phyloP scores from a whole-genome alignment of 805 yeast species.

The Metschnikowia hibisci region DNA sequence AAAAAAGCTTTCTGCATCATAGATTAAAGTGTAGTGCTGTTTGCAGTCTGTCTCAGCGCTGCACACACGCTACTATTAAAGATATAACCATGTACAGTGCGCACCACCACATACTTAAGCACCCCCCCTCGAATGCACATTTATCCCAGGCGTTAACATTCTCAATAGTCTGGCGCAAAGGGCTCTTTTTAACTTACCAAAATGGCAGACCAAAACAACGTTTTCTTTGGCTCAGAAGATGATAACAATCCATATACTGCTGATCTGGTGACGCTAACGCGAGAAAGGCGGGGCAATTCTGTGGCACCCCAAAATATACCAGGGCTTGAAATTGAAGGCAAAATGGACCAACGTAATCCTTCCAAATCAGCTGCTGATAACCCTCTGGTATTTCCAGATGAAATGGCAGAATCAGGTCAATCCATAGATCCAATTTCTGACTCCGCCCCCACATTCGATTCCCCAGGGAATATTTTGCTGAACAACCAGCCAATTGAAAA shows the following conservation, averaged over 20 bases:
- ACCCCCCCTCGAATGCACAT: constrained; percentile 3
- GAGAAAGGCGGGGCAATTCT: constrained; percentile 4
- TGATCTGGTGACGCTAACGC: constrained; percentile 4
- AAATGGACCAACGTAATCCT: too few species aligned
- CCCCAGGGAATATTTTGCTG: neutral
- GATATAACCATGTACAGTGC: neutral
- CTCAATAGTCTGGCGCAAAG: neutral
- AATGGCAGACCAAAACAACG: constrained; percentile 2
- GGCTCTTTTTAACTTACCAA: neutral
- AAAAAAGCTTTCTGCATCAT: too few species aligned
- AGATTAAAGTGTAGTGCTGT: too few species aligned
- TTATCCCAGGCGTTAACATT: neutral
- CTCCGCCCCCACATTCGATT: constrained; percentile 2
- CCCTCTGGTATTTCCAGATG: neutral
- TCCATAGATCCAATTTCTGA: neutral
- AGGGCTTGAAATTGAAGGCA: too few species aligned
- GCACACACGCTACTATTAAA: neutral
- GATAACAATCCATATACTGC: constrained; percentile 30
- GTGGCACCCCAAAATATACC: neutral
- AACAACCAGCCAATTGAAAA: neutral
- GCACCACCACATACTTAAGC: neutral
- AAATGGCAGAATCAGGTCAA: neutral
- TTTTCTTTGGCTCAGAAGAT: constrained; percentile 24
- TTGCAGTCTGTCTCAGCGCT: neutral
- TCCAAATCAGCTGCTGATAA: too few species aligned